These are phyloP conservation scores for Wilcoxina mikolae DNA, from an alignment of 495 filamentous ascomycete genomes.

Conservation along the genomic window DNA sequence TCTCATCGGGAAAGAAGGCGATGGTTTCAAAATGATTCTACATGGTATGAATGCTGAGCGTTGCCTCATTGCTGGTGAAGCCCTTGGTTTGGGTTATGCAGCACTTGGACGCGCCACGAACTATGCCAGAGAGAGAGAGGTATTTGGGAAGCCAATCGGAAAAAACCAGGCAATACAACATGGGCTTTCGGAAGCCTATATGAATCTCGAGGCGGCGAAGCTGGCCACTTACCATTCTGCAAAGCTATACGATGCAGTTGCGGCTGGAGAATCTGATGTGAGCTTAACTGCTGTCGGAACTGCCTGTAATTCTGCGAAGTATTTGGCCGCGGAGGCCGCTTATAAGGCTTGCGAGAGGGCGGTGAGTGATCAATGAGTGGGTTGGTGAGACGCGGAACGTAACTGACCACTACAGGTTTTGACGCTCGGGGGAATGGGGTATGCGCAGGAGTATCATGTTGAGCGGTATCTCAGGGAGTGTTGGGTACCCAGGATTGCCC, in stretches of 20 bases:
- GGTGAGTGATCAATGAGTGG: slow-evolving; percentile 26
- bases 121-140: slow-evolving; percentile 53
- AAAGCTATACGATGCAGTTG: slow-evolving; percentile 46
- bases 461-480: slow-evolving; percentile 63
- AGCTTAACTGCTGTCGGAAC: slow-evolving; percentile 39
- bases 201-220: slow-evolving; percentile 68
- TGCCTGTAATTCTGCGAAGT: slow-evolving; percentile 63
- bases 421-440: slow-evolving; percentile 61
- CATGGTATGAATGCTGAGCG: slow-evolving; percentile 79
- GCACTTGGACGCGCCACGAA: slow-evolving; percentile 48
- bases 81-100: slow-evolving; percentile 60
- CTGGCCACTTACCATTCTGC: slow-evolving; percentile 65
- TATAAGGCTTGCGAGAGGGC: slow-evolving; percentile 60
- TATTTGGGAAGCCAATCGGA: slow-evolving; percentile 58
- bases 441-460: slow-evolving; percentile 64
- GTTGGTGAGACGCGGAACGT: not conserved
- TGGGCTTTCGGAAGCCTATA: slow-evolving; percentile 57
- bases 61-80: slow-evolving; percentile 61
- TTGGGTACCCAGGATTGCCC: slow-evolving; percentile 60
- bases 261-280: not conserved
- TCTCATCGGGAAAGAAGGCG: slow-evolving; percentile 51
- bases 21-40: slow-evolving; percentile 63
- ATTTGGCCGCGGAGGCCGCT: slow-evolving; percentile 63
- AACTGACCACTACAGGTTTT: slow-evolving; percentile 28
- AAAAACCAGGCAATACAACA: slow-evolving; percentile 63